Evolutionary conservation across 1,139 yeast species (phyloP).

Genomic region (Sugiyamaella novakii): DNA sequence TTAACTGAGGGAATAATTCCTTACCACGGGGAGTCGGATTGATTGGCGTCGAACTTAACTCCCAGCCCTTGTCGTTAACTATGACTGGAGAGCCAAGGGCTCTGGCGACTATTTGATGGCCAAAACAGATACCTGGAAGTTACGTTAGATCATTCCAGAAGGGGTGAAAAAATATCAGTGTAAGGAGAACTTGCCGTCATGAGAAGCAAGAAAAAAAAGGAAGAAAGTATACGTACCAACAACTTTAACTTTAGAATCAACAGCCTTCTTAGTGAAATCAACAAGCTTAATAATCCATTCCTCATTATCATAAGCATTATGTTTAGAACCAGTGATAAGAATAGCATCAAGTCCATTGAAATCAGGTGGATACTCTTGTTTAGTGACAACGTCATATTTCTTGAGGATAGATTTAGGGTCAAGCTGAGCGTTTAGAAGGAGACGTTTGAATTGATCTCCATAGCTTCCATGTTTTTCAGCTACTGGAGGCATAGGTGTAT

Average conservation of each 20-base stretch:
- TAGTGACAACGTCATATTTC: slow-evolving; percentile 52
- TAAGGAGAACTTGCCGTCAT: no score
- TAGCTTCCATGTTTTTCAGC: slow-evolving; percentile 36
- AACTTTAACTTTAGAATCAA: slow-evolving; percentile 37
- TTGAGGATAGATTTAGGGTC: slow-evolving; percentile 34
- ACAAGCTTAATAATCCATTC: slow-evolving; percentile 58
- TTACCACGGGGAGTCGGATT: slow-evolving; percentile 46
- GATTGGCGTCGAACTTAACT: slow-evolving; percentile 62
- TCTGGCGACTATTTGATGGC: slow-evolving; percentile 76
- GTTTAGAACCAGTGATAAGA: slow-evolving; percentile 66
- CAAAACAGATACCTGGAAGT: slow-evolving; percentile 69
- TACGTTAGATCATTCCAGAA: no score
- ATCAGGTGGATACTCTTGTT: slow-evolving; percentile 45
- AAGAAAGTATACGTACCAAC: slow-evolving; percentile 32
- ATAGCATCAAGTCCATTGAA: slow-evolving; percentile 48
- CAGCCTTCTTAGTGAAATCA: slow-evolving; percentile 41
- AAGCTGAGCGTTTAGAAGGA: slow-evolving; percentile 38
- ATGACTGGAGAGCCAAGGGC: slow-evolving; percentile 64
- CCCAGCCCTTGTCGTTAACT: slow-evolving; percentile 70
- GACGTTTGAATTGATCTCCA: slow-evolving; percentile 42
- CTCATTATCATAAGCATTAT: slow-evolving; percentile 57
- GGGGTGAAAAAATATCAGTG: no score
- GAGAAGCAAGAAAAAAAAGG: no score
- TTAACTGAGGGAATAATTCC: slow-evolving; percentile 42
- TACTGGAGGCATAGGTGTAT: slow-evolving; percentile 36